Base-by-base conservation (phyloP, 805 yeast species). In the Ogataea nitratoaversa region DNA sequence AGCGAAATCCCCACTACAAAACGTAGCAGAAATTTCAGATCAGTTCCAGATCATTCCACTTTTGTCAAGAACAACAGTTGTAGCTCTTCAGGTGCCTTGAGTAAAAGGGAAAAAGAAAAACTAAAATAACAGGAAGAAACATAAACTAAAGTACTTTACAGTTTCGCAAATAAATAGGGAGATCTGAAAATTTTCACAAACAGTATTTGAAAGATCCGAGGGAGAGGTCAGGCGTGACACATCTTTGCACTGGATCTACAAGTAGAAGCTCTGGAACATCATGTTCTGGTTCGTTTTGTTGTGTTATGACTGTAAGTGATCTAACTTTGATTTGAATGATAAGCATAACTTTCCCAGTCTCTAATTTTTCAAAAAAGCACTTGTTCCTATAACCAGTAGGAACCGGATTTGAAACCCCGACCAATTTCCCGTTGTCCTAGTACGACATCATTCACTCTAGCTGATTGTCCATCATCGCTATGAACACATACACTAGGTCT, bases 41-140 rank as follows among this genome's bases (percentile, higher is more conserved):
- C 39, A 9, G 5, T 16, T 8, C 20, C 12, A 8, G 12, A 28
- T 16, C 38, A 37, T 32, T 30, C 40, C 31, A 35, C 40, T 34
- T 37, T 37, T 37, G 40, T 32, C 40, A 19, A 19, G 19, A 19
- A 19, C 25, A 27, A 37, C 34, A 19, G 40, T 25, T 20, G 35
- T 31, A 27, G 40, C 27, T 31, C 25, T 31, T 18, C 27, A n/a
- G 31, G 18, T 25, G 30, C 30, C 31, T 31, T n/a, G 25, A n/a
- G 9, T 27, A 19, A 35, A 36, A 20, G 19, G 20, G 28, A 25
- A 19, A 19, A 27, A 36, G 14, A 32, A 19, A 20, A 19, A 36
- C n/a, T 19, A 27, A 28, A 31, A 25, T 17, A 27, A 36, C 14
- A 20, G 17, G 19, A n/a, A 18, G 8, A 14, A 19, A 23, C 18